phyloP scores from a whole-genome alignment of 768 basidiomycete species.

The Kwoniella shandongensis region DNA sequence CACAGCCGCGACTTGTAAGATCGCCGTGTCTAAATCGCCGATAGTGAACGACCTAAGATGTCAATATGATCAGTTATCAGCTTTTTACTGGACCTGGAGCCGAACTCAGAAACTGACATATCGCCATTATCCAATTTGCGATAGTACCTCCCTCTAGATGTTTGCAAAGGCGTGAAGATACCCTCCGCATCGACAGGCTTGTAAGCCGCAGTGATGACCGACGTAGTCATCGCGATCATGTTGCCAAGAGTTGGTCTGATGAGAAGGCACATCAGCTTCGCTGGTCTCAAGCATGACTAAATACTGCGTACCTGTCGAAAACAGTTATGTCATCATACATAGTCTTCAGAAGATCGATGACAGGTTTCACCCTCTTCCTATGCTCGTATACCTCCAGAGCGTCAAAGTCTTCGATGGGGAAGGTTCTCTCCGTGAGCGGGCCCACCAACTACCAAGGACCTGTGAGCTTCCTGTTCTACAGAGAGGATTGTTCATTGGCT shows the following conservation, averaged over 20 bases:
- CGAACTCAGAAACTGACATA: slow-evolving; percentile 60
- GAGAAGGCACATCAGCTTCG: slow-evolving; percentile 2
- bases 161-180: slow-evolving; percentile 66
- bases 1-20: slow-evolving; percentile 69
- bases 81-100: neutral
- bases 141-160: slow-evolving; percentile 66
- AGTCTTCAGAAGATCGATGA: slow-evolving; percentile 65
- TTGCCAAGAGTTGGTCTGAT: slow-evolving; percentile 64
- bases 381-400: slow-evolving; percentile 73
- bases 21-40: slow-evolving; percentile 68
- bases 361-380: slow-evolving; percentile 66
- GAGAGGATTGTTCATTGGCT: slow-evolving; percentile 47
- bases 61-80: slow-evolving; percentile 13
- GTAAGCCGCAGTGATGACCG: slow-evolving; percentile 71
- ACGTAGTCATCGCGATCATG: slow-evolving; percentile 66
- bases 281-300: neutral
- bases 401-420: slow-evolving; percentile 70
- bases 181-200: slow-evolving; percentile 54
- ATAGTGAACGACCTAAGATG: slow-evolving; percentile 63
- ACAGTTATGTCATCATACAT: slow-evolving; percentile 56
- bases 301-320: slow-evolving; percentile 56
- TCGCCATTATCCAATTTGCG: slow-evolving; percentile 62
- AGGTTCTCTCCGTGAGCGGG: slow-evolving; percentile 64
- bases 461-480: slow-evolving; percentile 5
- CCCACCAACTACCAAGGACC: slow-evolving; percentile 65